These are phyloP conservation scores for Phoenix roebelenii DNA, from an alignment of 176 grass and related monocot species.

Conservation along the genomic window DNA sequence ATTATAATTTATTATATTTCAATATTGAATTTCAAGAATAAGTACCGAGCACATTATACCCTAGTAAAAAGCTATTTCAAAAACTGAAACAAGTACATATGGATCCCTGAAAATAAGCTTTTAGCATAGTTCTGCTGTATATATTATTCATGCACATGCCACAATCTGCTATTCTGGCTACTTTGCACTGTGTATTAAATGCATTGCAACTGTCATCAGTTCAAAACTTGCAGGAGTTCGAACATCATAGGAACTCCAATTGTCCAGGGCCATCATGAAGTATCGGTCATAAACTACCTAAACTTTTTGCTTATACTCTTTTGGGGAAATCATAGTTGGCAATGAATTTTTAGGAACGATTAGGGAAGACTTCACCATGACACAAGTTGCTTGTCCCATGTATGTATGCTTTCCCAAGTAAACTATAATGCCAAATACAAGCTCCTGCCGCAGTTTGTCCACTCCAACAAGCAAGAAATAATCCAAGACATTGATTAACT, in stretches of 20 bases:
- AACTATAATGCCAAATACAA: constrained; percentile 95
- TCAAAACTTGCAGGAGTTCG: constrained; percentile 34
- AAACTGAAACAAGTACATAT: too few relatives aligned
- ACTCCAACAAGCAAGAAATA: constrained; percentile 95
- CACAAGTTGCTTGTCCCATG: constrained; percentile 85
- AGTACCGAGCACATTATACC: too few relatives aligned
- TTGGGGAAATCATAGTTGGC: constrained; percentile 77
- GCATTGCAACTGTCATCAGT: constrained; percentile 35
- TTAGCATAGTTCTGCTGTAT: too few relatives aligned
- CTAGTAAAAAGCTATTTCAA: too few relatives aligned
- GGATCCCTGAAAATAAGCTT: too few relatives aligned
- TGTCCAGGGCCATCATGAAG: constrained; percentile 67
- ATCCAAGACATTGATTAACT: constrained; percentile 89
- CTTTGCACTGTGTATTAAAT: constrained; percentile 20
- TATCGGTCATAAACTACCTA: constrained; percentile 73
- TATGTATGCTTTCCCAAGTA: constrained; percentile 81
- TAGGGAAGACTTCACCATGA: constrained; percentile 78
- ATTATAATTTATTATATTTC: too few relatives aligned
- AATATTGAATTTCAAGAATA: too few relatives aligned
- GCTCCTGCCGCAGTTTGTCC: constrained; percentile 55
- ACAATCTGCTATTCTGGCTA: constrained; percentile 27
- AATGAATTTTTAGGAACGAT: constrained; percentile 72
- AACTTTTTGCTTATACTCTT: constrained; percentile 79
- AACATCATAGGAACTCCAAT: constrained; percentile 49
- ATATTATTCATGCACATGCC: constrained; percentile 13